These are phyloP conservation scores for Coemansia reversa DNA, from an alignment of 192 early-diverging fungal genomes.

Conservation along the genomic window DNA sequence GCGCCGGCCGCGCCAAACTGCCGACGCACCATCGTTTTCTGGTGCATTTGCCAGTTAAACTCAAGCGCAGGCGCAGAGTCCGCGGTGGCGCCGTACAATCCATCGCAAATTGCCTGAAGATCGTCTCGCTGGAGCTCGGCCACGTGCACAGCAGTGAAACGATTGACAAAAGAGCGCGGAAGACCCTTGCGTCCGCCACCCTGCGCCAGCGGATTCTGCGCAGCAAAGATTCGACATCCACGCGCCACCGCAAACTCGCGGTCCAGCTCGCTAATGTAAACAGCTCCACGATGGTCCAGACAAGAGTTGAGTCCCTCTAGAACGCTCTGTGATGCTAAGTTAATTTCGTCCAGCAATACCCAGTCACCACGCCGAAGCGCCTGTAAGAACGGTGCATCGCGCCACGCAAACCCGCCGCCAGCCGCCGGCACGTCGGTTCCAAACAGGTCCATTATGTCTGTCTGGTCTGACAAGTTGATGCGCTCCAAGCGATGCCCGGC, in stretches of 20 bases:
- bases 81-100: conserved; percentile 54
- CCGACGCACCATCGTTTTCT: conserved; percentile 76
- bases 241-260: conserved; percentile 73
- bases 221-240: conserved; percentile 92
- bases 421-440: conserved; percentile 96
- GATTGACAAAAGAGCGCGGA: conserved; percentile 94
- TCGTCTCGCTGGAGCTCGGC: conserved; percentile 79
- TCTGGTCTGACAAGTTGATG: conserved; percentile 98
- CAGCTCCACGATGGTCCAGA: conserved; percentile 93
- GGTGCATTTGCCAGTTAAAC: conserved; percentile 86
- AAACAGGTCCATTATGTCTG: conserved; percentile 97
- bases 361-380: conserved; percentile 96
- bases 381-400: conserved; percentile 94
- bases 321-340: conserved; percentile 97
- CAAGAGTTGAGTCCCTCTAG: conserved; percentile 98
- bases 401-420: conserved; percentile 81
- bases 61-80: conserved; percentile 36
- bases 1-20: conserved; percentile 73
- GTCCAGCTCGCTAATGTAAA: conserved; percentile 96
- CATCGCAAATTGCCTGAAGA: conserved; percentile 70
- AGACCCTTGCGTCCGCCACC: conserved; percentile 99
- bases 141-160: conserved; percentile 95
- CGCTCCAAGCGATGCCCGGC: conserved; percentile 86
- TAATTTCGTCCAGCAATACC: conserved; percentile 97
- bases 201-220: conserved; percentile 95